Percentiles rank a stretch among this genome's conserved stretches.
These are phyloP conservation scores for Wickerhamiella australiensis DNA, from an alignment of 805 yeast genomes.

Conservation along the genomic window DNA sequence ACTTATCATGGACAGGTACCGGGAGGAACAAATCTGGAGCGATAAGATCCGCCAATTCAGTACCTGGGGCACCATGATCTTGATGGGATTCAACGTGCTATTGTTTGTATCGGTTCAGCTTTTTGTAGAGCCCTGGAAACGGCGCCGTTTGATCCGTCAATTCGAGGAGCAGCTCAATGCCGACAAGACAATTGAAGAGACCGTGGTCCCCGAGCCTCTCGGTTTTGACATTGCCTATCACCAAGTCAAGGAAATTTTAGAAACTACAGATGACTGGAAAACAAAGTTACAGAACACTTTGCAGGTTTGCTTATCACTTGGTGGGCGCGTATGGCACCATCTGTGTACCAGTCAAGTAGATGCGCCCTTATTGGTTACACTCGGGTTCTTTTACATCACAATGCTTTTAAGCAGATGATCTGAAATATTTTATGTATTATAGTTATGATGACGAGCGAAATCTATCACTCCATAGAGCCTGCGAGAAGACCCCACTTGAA, in stretches of 20 bases:
- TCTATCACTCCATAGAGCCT: no score
- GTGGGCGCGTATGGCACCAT: neutral
- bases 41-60: slow-evolving; percentile 89
- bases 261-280: neutral
- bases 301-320: neutral
- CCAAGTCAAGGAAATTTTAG: neutral
- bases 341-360: neutral
- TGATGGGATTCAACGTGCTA: slow-evolving; percentile 76
- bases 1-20: slow-evolving; percentile 76
- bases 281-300: neutral
- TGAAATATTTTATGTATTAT: neutral
- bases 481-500: no score
- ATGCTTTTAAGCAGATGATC: neutral
- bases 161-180: slow-evolving; percentile 65
- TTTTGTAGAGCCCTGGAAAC: slow-evolving; percentile 88
- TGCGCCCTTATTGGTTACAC: neutral
- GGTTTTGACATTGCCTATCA: neutral
- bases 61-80: slow-evolving; percentile 89
- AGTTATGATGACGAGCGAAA: no score
- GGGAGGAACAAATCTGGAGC: slow-evolving; percentile 97
- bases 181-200: neutral
- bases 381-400: neutral
- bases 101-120: slow-evolving; percentile 73
- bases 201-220: neutral
- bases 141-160: slow-evolving; percentile 63